Conservation (phyloP, 2,329 filamentous ascomycete species). For the Monosporascus sp. region DNA sequence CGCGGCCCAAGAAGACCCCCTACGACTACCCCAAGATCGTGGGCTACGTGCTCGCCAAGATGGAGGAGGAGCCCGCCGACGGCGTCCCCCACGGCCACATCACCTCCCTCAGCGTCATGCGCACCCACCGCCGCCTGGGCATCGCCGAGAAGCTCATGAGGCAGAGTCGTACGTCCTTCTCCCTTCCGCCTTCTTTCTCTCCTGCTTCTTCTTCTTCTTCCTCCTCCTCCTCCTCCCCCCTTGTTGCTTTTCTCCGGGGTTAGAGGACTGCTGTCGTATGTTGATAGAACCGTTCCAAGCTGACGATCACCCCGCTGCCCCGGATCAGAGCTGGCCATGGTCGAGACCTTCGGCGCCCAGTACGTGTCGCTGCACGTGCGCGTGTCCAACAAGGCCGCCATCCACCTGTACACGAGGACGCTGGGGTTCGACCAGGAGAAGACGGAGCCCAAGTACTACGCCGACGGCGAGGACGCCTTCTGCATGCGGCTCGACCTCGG, state of each 20-base stretch:
- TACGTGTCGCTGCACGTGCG: slow-evolving; percentile 97
- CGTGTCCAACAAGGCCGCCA: slow-evolving; percentile 84
- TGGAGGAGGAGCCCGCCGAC: slow-evolving; percentile 95
- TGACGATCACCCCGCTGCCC: not conserved
- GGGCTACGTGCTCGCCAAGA: slow-evolving; percentile 98
- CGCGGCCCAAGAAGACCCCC: slow-evolving; percentile 67
- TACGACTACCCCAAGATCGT: slow-evolving; percentile 96
- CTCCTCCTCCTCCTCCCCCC: not conserved
- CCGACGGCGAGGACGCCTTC: slow-evolving; percentile 93
- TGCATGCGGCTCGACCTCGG: slow-evolving; percentile 85
- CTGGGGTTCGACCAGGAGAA: slow-evolving; percentile 85
- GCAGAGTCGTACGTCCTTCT: slow-evolving; percentile 69
- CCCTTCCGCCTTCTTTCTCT: slow-evolving; percentile 3
- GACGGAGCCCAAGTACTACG: slow-evolving; percentile 87
- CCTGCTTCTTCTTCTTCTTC: not conserved
- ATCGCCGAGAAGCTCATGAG: slow-evolving; percentile 97
- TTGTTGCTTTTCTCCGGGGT: not conserved
- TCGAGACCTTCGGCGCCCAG: slow-evolving; percentile 82
- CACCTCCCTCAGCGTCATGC: slow-evolving; percentile 91
- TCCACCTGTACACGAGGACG: slow-evolving; percentile 88
- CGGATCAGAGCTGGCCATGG: slow-evolving; percentile 80
- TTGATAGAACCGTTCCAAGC: not conserved
- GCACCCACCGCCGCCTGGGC: slow-evolving; percentile 84
- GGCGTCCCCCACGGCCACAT: slow-evolving; percentile 94
- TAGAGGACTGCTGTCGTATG: not conserved